These are phyloP conservation scores for Phytophthora syringae DNA, from an alignment of 352 stramenopile genomes.

Conservation along the genomic window DNA sequence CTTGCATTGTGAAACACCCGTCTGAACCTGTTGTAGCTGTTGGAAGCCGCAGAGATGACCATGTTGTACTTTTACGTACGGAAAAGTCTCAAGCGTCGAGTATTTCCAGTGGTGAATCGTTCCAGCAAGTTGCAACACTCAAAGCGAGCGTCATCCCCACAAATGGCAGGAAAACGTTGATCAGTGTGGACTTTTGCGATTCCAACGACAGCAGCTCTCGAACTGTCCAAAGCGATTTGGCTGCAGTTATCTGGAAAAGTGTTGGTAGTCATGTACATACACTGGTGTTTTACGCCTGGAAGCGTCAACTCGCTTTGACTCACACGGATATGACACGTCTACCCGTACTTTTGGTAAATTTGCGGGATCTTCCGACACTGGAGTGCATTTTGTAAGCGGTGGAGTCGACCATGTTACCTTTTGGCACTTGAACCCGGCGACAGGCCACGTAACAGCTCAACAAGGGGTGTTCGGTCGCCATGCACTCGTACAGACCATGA, in stretches of 20 bases:
- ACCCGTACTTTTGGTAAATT: conserved; percentile 73
- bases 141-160: conserved; percentile 13
- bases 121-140: conserved; percentile 40
- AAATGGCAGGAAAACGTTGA: conserved; percentile 16
- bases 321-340: conserved; percentile 56
- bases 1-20: conserved; percentile 58
- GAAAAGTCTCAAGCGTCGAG: conserved; percentile 21
- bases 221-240: conserved; percentile 44
- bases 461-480: conserved; percentile 73
- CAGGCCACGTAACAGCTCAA: conserved; percentile 54
- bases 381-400: conserved; percentile 60
- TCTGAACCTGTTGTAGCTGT: conserved; percentile 50
- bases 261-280: conserved; percentile 46
- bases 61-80: conserved; percentile 39
- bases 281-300: conserved; percentile 56
- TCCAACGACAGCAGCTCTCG: conserved; percentile 15
- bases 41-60: conserved; percentile 44
- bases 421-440: conserved; percentile 59
- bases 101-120: conserved; percentile 21
- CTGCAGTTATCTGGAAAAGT: conserved; percentile 64
- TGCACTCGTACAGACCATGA: conserved; percentile 54
- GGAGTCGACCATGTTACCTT: conserved; percentile 77
- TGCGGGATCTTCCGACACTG: conserved; percentile 6
- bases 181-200: conserved; percentile 41
- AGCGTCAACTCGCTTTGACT: conserved; percentile 35